phyloP scores from a whole-genome alignment of 805 yeast species.

The Kluyveromyces lactis region DNA sequence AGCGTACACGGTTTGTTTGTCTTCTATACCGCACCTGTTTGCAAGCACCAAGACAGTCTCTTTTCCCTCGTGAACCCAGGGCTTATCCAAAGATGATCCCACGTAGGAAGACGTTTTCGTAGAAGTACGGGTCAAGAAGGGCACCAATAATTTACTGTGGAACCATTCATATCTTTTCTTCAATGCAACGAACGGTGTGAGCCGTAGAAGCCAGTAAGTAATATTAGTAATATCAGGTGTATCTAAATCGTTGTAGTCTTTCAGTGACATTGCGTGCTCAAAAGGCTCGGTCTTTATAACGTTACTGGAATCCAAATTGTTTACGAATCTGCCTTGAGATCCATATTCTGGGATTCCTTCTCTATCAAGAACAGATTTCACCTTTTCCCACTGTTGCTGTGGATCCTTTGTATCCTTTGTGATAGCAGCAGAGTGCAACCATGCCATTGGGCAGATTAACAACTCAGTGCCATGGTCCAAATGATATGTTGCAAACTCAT shows the following conservation, averaged over 20 bases:
- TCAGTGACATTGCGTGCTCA: constrained; percentile 3
- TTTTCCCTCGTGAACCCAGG: constrained; percentile 22
- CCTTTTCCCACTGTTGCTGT: constrained; percentile 6
- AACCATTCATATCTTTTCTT: constrained; percentile 16
- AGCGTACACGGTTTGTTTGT: constrained; percentile 42
- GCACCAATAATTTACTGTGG: constrained; percentile 8
- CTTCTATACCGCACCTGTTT: constrained; percentile 77
- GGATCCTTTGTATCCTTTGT: constrained; percentile 16
- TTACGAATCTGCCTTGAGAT: constrained; percentile 19
- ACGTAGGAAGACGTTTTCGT: constrained; percentile 17
- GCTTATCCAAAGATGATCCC: constrained; percentile 15
- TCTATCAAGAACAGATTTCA: constrained; percentile 8
- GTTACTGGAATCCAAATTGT: constrained; percentile 14
- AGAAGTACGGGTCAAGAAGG: constrained; percentile 1
- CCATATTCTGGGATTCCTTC: constrained; percentile 18
- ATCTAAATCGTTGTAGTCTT: constrained; percentile 21
- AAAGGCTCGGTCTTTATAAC: constrained; percentile 6
- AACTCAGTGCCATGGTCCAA: constrained; percentile 40
- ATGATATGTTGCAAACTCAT: constrained; percentile 60
- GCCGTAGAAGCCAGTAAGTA: constrained; percentile 68
- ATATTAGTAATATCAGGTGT: constrained; percentile 43
- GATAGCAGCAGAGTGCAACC: constrained; percentile 54
- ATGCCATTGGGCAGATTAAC: constrained; percentile 76
- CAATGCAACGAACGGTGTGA: constrained; percentile 51
- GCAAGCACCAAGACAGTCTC: constrained; percentile 42